A percentile compares a stretch with the other conserved stretches of the same genome.
Evolutionary conservation across 108 stramenopile genomes (phyloP).

Genomic region (Skeletonema marinoi): DNA sequence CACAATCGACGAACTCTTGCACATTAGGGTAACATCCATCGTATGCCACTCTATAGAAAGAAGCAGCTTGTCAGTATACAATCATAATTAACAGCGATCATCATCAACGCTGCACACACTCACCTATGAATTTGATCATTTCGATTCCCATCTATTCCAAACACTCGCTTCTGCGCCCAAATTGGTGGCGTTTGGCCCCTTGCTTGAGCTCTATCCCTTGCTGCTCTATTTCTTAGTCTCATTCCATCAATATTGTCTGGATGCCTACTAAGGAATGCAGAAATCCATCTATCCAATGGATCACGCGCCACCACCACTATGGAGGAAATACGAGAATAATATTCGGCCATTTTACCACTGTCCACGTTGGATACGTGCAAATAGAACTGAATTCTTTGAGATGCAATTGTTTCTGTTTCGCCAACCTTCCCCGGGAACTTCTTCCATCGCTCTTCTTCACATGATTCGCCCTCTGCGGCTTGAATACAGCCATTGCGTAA

Average conservation of each 20-base stretch:
- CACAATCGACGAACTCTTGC: constrained; percentile 9
- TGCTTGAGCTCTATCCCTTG: background rate
- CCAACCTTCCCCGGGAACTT: background rate
- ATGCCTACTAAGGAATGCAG: constrained; percentile 11
- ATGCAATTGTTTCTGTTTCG: constrained; percentile 9
- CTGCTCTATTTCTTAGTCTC: background rate
- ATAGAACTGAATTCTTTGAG: constrained; percentile 20
- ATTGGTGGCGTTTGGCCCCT: constrained; percentile 2
- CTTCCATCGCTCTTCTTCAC: constrained; percentile 8
- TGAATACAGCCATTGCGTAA: constrained; percentile 59
- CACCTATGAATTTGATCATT: constrained; percentile 2
- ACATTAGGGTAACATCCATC: constrained; percentile 12
- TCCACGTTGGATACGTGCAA: constrained; percentile 6
- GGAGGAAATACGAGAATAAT: constrained; percentile 12
- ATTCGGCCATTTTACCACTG: constrained; percentile 16
- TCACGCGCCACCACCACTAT: constrained; percentile 19
- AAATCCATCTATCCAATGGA: constrained; percentile 15
- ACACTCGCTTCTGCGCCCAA: constrained; percentile 4
- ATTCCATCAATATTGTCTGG: constrained; percentile 1
- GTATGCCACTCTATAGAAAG: background rate
- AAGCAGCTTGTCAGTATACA: too few species aligned
- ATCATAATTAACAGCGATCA: too few species aligned
- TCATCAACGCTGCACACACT: too few species aligned
- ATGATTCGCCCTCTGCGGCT: constrained; percentile 3
- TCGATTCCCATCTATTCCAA: background rate